Evolutionary conservation across 495 filamentous ascomycete species (phyloP), one percentile per base, ranked within the genome.

Genomic region (Aspergillus nidulans): DNA sequence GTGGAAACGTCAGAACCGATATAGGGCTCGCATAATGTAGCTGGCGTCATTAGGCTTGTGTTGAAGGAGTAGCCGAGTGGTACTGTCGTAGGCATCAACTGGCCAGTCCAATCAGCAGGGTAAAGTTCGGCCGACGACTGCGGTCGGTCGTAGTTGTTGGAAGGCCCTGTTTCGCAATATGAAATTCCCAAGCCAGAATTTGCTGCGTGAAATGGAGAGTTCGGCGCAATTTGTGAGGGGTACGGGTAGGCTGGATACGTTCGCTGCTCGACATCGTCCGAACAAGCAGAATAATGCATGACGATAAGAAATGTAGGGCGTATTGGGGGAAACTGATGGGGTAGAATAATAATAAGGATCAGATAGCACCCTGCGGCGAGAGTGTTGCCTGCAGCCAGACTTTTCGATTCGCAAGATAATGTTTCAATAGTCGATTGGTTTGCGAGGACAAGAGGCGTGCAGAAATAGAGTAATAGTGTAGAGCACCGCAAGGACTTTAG

Each of bases 111-210:
- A 28, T 39, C 39, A 3, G 62, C 42, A 18, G 59, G 55, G 46
- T 39, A 67, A 50, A 15, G 52, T 34, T 45, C 54, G 24, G 28
- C 45, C 32, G 25, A 40, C 16, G 45, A 59, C 36, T 49, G 64
- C 2, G 43, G 44, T 41, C 48, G 54, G 40, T 60, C 10, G 36
- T 67, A 55, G 13, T 52, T 45, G 15, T 55, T 49, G 2, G 44
- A 15, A 19, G 46, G 23, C 16, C 68, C 66, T 23, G 66, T 60
- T 1, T 60, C 64, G 49, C 63, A 66, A 38, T 59, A 50, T n/a
- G 62, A 61, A 16, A 75, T 72, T 0, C 71, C 74, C n/a, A 75
- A 40, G 9, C 71, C 70, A 15, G 61, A 9, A 42, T 41, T 38
- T 10, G 53, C 9, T 12, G 57, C 36, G 32, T 55, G 55, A 39